Evolutionary conservation across 305 asterid species (phyloP), one percentile per base, ranked within the genome.

Genomic region (Fraxinus albicans): DNA sequence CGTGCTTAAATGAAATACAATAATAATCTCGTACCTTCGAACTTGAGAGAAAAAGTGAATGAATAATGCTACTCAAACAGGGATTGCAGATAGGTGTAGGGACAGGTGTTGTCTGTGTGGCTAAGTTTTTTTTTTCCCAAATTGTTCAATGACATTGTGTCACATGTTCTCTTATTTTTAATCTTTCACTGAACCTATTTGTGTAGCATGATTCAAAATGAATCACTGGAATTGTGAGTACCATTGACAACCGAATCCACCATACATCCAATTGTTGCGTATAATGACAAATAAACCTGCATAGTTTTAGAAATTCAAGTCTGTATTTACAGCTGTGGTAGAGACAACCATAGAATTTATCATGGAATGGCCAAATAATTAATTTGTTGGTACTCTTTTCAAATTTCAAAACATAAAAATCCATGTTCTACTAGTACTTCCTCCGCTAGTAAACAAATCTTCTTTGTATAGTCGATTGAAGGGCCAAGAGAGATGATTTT

Each of bases 221-320:
- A 34, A 34, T 96, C 98, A 44, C 78, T 72, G n/a, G 89, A 82
- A 82, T 80, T 53, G 85, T 85, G 78, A 72, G 90, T 44, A 77
- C 87, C 88, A 79, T 86, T 77, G 76, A 89, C 84, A 34, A 34
- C 7, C 23, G 86, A 90, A 87, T 92, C 92, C 80, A 87, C 87
- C 93, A 94, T 89, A 84, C 92, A 85, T 58, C 90, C 98, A 84
- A 93, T 84, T 78, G 95, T 91, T 13, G 99, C 85, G 84, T 96
- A 94, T 34, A 94, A 77, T 77, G 98, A 94, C 88, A 96, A 81
- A 87, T 92, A 94, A 76, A 96, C 97, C 99, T 96, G 96, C 87
- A 86, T 4, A 55, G 38, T 70, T 82, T 81, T 60, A 79, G 75
- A 65, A 79, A 21, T 77, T 76, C 31, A 83, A 44, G 36, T 72